phyloP scores from a whole-genome alignment of 805 yeast species.

The Lachancea cidri region DNA sequence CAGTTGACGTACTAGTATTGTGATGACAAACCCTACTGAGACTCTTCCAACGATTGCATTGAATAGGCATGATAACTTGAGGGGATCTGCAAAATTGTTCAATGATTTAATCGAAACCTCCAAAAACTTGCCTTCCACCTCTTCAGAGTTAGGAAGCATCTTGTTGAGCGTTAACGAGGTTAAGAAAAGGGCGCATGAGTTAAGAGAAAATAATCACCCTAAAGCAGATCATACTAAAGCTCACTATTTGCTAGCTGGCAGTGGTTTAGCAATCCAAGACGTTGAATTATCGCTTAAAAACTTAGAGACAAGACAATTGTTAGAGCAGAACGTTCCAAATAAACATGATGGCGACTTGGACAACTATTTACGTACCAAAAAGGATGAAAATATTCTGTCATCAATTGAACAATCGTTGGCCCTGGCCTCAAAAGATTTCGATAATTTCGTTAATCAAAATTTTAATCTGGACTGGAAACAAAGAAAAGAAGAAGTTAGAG shows the following conservation, averaged over 20 bases:
- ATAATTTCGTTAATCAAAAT: conserved; percentile 63
- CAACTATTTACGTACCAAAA: conserved; percentile 57
- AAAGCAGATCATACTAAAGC: conserved; percentile 53
- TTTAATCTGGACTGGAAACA: conserved; percentile 80
- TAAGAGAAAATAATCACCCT: conserved; percentile 44
- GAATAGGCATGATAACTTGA: not conserved
- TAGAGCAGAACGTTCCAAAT: conserved; percentile 20
- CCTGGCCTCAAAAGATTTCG: conserved; percentile 78
- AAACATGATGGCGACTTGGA: conserved; percentile 45
- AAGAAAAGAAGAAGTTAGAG: conserved; percentile 67
- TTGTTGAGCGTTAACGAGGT: conserved; percentile 78
- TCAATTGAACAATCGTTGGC: conserved; percentile 78
- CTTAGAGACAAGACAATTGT: conserved; percentile 39
- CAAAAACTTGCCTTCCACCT: conserved; percentile 59
- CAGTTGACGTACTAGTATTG: too few relatives aligned
- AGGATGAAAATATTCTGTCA: conserved; percentile 74
- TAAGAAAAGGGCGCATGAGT: conserved; percentile 55
- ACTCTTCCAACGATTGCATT: not conserved
- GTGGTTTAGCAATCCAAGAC: conserved; percentile 84
- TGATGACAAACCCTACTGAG: not conserved
- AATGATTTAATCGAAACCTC: conserved; percentile 77
- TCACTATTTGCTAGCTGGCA: conserved; percentile 84
- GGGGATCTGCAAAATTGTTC: conserved; percentile 31
- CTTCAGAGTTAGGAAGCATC: conserved; percentile 70
- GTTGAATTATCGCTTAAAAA: conserved; percentile 53